A percentile compares a stretch with the other conserved stretches of the same genome.
Conservation (phyloP, 495 filamentous ascomycete genomes). For the Neurospora africana region DNA sequence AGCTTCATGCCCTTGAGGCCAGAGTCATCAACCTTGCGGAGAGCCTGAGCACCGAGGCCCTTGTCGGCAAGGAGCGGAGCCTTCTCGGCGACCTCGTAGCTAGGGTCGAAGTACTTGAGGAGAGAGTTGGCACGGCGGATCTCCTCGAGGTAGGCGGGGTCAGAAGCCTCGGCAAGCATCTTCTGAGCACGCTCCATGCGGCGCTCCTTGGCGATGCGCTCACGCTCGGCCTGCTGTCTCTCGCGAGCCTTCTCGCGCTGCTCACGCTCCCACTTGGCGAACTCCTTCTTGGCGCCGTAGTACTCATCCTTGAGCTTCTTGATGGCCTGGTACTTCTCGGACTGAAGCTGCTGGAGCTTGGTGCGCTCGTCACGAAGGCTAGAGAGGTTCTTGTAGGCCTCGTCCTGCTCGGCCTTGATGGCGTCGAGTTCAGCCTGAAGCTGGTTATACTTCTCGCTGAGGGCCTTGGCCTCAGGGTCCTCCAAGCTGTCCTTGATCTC, state of each 20-base stretch:
- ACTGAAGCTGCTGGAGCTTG: conserved; percentile 69
- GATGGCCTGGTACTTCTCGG: conserved; percentile 69
- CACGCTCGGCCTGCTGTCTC: conserved; percentile 50
- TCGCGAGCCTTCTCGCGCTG: conserved; percentile 55
- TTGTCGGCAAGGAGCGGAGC: conserved; percentile 54
- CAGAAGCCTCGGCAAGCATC: conserved; percentile 78
- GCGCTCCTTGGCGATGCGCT: conserved; percentile 71
- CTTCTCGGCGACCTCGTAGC: conserved; percentile 47
- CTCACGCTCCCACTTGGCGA: conserved; percentile 70
- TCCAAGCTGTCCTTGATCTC: conserved; percentile 76
- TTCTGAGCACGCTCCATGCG: conserved; percentile 77
- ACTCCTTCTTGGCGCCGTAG: conserved; percentile 65
- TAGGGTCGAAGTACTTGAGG: conserved; percentile 82
- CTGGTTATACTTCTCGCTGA: conserved; percentile 72
- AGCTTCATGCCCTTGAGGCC: conserved; percentile 69
- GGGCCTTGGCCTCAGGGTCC: conserved; percentile 81
- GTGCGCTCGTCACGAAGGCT: conserved; percentile 79
- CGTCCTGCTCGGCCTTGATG: conserved; percentile 85
- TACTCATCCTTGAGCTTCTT: conserved; percentile 79
- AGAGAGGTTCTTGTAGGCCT: conserved; percentile 74
- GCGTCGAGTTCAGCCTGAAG: conserved; percentile 75
- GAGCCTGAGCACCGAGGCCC: conserved; percentile 55
- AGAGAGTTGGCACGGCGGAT: conserved; percentile 78
- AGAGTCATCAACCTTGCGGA: conserved; percentile 69
- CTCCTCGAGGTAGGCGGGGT: conserved; percentile 80